A percentile compares a stretch with the other conserved stretches of the same genome.
Evolutionary conservation across 2,329 filamentous ascomycete genomes (phyloP).

Genomic region (Alternaria novae-zelandiae): DNA sequence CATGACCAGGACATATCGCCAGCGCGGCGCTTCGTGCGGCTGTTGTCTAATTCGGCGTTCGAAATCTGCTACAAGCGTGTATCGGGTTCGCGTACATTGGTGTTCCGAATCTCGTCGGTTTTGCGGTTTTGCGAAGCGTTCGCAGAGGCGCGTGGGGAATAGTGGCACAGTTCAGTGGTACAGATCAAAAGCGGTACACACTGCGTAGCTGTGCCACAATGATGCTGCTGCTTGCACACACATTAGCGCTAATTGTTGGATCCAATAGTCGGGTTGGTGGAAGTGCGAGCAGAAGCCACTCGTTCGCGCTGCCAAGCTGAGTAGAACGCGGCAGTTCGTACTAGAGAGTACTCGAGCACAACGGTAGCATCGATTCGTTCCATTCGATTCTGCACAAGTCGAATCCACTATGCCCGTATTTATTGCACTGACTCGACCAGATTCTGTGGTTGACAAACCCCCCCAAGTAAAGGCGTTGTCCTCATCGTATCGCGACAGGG

Average conservation of each 20-base stretch:
- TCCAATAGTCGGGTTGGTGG: not conserved
- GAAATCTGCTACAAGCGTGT: not conserved
- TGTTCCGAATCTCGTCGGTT: not conserved
- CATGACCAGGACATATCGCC: not conserved
- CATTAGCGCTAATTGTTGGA: constrained; percentile 4
- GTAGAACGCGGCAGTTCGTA: not conserved
- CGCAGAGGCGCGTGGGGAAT: not conserved
- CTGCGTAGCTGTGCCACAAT: constrained; percentile 1
- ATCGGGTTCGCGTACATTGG: not conserved
- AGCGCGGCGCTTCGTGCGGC: not conserved
- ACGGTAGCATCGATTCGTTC: not conserved
- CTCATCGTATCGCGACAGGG: not conserved
- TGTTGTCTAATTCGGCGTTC: not conserved
- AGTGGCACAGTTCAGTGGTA: not conserved
- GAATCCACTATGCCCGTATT: not conserved
- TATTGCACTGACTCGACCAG: not conserved
- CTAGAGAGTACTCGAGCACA: not conserved
- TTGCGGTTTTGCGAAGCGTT: not conserved
- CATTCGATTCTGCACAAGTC: not conserved
- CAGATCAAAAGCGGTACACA: not conserved
- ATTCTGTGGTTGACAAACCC: not conserved
- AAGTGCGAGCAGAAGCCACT: not conserved
- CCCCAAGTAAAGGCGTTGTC: not conserved
- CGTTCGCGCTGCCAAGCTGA: not conserved
- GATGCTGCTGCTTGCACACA: constrained; percentile 1